Percentiles rank a stretch among this genome's conserved stretches.
These are phyloP conservation scores for Aspergillus arachidicola DNA, from an alignment of 2,329 filamentous ascomycete genomes.

Conservation along the genomic window DNA sequence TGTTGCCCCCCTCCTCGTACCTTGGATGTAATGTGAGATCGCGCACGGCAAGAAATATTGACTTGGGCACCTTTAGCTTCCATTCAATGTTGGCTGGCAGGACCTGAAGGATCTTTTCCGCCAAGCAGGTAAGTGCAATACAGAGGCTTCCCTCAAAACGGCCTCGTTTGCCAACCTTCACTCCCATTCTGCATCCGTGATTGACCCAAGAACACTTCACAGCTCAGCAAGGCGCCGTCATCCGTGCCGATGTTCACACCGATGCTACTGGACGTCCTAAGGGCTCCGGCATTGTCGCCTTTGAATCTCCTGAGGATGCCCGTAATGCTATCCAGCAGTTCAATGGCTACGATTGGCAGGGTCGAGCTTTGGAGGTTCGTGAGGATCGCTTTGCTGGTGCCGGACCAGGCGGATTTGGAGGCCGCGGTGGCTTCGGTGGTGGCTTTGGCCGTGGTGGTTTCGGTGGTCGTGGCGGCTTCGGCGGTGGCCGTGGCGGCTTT, in stretches of 20 bases:
- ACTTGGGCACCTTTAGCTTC: slow-evolving; percentile 66
- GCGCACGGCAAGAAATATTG: slow-evolving; percentile 33
- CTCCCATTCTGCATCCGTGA: slow-evolving; percentile 12
- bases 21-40: slow-evolving; percentile 17
- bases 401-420: slow-evolving; percentile 45
- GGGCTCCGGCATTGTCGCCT: slow-evolving; percentile 95
- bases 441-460: slow-evolving; percentile 57
- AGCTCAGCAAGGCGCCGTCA: slow-evolving; percentile 70
- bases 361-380: slow-evolving; percentile 86
- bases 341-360: slow-evolving; percentile 99
- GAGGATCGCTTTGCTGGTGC: slow-evolving; percentile 88
- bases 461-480: slow-evolving; percentile 53
- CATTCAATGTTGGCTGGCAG: slow-evolving; percentile 97
- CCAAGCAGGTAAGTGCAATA: slow-evolving; percentile 77
- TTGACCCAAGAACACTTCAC: slow-evolving; percentile 34
- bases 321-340: slow-evolving; percentile 96
- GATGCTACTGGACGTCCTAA: slow-evolving; percentile 92
- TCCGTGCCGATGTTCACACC: slow-evolving; percentile 92
- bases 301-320: slow-evolving; percentile 91
- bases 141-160: slow-evolving; percentile 9
- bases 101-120: slow-evolving; percentile 98
- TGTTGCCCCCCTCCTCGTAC: slow-evolving; percentile 53
- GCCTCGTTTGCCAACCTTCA: slow-evolving; percentile 9
- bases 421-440: slow-evolving; percentile 48
- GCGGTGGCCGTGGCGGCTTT: slow-evolving; percentile 57